A percentile compares a stretch with the other conserved stretches of the same genome.
Conservation (phyloP, 2,329 filamentous ascomycete genomes). For the Harringtonia aguacate region DNA sequence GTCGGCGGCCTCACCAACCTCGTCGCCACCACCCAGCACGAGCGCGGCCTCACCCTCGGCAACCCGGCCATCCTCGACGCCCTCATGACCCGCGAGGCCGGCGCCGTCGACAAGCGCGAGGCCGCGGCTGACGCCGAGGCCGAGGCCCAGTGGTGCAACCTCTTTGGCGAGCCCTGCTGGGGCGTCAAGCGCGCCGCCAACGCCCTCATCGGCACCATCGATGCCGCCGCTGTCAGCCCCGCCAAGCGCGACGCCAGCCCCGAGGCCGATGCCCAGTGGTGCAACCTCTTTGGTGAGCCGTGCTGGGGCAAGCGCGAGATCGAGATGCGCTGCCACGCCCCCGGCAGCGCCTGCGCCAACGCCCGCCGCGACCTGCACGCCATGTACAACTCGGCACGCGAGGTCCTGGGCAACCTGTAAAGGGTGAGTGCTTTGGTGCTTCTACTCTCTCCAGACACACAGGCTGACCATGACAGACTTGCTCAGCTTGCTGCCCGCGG, state of each 20-base stretch:
- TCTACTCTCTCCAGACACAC: background rate
- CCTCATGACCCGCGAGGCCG: too few relatives aligned
- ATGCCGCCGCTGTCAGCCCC: background rate
- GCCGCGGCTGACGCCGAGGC: conserved; percentile 1
- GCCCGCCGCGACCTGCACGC: conserved; percentile 26
- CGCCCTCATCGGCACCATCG: conserved; percentile 8
- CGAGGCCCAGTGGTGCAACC: conserved; percentile 9
- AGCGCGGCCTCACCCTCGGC: too few relatives aligned
- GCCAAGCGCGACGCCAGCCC: conserved; percentile 5
- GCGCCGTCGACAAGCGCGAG: too few relatives aligned
- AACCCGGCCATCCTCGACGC: too few relatives aligned
- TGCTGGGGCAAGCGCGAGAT: conserved; percentile 33
- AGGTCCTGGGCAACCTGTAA: conserved; percentile 14
- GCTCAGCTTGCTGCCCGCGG: too few relatives aligned
- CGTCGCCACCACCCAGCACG: too few relatives aligned
- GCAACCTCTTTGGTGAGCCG: conserved; percentile 22
- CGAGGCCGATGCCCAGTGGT: conserved; percentile 8
- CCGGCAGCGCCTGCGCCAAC: conserved; percentile 20
- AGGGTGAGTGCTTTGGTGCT: background rate
- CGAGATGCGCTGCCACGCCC: conserved; percentile 19
- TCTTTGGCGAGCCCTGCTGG: conserved; percentile 11
- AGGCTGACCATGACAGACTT: too few relatives aligned
- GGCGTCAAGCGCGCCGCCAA: conserved; percentile 12
- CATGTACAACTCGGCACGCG: conserved; percentile 21
- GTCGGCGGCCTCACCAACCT: too few relatives aligned